Evolutionary conservation across 768 basidiomycete genomes (phyloP), one percentile per base, ranked within the genome.

Genomic region (Leccinum boreale): DNA sequence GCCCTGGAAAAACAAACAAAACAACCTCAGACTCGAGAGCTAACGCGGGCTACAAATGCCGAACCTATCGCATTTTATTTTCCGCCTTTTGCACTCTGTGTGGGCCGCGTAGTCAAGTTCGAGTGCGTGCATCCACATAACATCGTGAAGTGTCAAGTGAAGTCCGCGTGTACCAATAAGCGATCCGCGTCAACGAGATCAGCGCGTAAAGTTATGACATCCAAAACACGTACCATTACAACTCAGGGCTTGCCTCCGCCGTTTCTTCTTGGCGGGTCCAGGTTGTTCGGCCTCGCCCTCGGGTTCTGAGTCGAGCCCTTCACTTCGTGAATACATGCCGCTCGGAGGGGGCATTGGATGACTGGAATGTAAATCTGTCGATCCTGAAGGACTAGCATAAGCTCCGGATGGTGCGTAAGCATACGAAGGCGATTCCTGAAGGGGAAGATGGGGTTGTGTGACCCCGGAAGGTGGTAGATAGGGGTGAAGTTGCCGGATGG

Each of bases 51-150:
- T 17, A 68, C 53, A 61, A 55, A 59, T 35, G 50, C 62, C 77
- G 66, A 69, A 88, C 87, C 88, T 88, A 77, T 93, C 90, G 72
- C 91, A 93, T 69, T 88, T 89, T 73, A 92, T 92, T 78, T 93
- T 92, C 45, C 90, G 81, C 65, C 90, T 77, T 72, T 92, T 92
- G 72, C 90, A 92, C 71, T 92, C 91, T 91, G 67, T 50, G 55
- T 26, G 44, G 53, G 53, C 45, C 58, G 57, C 45, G 61, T 59
- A 57, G 39, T 56, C 52, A 52, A 39, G 50, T 59, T 24, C 31
- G 36, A 49, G 52, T 52, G 55, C n/a, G 15, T 11, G 35, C 23
- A n/a, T 51, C 15, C 31, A 50, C 35, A 33, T 33, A 15, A 26
- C 11, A 26, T 47, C 8, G 24, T 15, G 23, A 59, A 29, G 56